Evolutionary conservation across 2,329 filamentous ascomycete species (phyloP).

Genomic region (Fulvia fulva): DNA sequence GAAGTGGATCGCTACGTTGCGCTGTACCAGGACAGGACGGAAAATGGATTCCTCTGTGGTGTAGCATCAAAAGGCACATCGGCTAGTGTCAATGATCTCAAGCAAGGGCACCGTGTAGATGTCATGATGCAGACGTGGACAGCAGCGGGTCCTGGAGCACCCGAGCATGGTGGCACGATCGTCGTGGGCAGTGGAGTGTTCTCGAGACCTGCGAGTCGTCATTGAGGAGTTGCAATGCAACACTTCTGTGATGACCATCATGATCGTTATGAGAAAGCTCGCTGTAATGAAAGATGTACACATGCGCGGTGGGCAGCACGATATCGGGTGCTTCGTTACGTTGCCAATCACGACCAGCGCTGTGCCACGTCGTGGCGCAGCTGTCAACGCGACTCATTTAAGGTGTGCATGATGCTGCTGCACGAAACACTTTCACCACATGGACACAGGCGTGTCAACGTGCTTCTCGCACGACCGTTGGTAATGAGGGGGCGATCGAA

Average conservation of each 20-base stretch:
- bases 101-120: conserved; percentile 10
- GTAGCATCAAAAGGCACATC: conserved; percentile 6
- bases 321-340: background rate
- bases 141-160: conserved; percentile 4
- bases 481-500: background rate
- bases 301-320: background rate
- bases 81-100: conserved; percentile 6
- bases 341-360: background rate
- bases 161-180: background rate
- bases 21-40: conserved; percentile 11
- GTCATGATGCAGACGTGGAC: conserved; percentile 18
- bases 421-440: background rate
- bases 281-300: background rate
- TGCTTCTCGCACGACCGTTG: background rate
- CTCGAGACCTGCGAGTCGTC: conserved; percentile 1
- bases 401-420: background rate
- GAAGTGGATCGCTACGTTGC: conserved; percentile 17
- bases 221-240: background rate
- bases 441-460: background rate
- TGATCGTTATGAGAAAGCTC: too few relatives aligned
- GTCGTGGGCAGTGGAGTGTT: conserved; percentile 13
- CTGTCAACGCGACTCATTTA: background rate
- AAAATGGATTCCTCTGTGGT: conserved; percentile 9
- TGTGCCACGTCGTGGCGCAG: background rate
- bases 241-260: too few relatives aligned